Evolutionary conservation across 2,329 filamentous ascomycete species (phyloP), one percentile per base, ranked within the genome.

Genomic region (Colletotrichum shisoi): DNA sequence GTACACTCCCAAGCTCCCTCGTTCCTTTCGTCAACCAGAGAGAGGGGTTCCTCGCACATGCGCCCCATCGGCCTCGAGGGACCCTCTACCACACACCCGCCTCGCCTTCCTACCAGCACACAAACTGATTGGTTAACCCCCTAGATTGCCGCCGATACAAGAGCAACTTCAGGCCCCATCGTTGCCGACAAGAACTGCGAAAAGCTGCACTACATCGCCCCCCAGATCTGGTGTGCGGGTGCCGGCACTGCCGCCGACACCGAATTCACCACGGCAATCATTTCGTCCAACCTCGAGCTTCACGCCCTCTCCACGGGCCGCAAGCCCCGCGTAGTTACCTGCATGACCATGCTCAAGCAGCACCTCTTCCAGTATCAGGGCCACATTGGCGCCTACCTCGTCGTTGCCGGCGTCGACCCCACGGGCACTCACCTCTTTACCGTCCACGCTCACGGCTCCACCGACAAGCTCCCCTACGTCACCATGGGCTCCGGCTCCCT

Each of bases 131-230:
- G 52, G 34, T 21, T 60, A 39, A 11, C 62, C 51, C 44, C 21
- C n/a, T 40, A 94, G 91, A 98, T 99, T 80, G 95, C 95, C 71
- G 95, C 95, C 83, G 95, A 99, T 82, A 99, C 95, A 72, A 89
- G 95, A 87, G 95, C 95, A 71, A 99, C 95, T 53, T 96, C 92
- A 71, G 95, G 95, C 42, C 94, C 95, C 72, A 99, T 99, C 81
- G 95, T 99, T 74, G 96, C 96, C 81, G 95, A 99, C 88, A 99
- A 99, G 92, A 99, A 99, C 87, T 98, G 95, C 85, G 94, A 99
- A 84, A 99, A 99, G 85, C 89, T 99, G 71, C 95, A 99, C 84
- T 99, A 96, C 85, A 99, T 99, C 79, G 87, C 95, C 49, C 94
- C 95, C 68, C 93, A 97, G 81, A 99, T 99, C 81, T 99, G 95